A percentile compares a stretch with the other conserved stretches of the same genome.
Conservation (phyloP, 345 rosid species). For the Carallia pectinifolia region DNA sequence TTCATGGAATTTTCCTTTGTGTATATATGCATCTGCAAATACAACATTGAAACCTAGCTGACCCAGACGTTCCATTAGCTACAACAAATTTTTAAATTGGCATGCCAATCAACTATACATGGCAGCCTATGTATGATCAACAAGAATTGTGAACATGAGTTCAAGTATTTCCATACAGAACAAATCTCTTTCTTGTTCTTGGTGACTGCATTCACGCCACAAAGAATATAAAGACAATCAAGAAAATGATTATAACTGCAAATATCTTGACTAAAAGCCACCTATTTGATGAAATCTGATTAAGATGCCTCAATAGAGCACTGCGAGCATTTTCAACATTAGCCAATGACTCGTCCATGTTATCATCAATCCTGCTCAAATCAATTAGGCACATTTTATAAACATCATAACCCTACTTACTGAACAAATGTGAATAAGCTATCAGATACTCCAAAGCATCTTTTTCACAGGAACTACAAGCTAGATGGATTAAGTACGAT, state of each 20-base stretch:
- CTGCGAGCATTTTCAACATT: constrained; percentile 84
- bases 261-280: constrained; percentile 96
- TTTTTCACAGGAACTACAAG: constrained; percentile 2
- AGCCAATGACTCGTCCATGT: constrained; percentile 83
- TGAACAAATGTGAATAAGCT: too few relatives aligned
- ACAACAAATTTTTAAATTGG: background rate
- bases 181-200: background rate
- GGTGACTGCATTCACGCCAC: constrained; percentile 49
- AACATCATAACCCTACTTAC: background rate
- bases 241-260: constrained; percentile 62
- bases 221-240: constrained; percentile 60
- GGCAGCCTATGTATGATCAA: background rate
- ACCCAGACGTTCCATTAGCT: constrained; percentile 8
- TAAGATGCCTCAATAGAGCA: constrained; percentile 70
- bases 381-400: constrained; percentile 11
- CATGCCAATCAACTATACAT: constrained; percentile 22
- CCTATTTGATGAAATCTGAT: constrained; percentile 79
- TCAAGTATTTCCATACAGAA: background rate
- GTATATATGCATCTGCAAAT: constrained; percentile 7
- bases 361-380: constrained; percentile 78
- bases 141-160: background rate
- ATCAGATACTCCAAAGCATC: too few relatives aligned
- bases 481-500: background rate
- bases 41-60: too few relatives aligned
- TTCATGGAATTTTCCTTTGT: background rate